Evolutionary conservation across 164 flowering plant species (phyloP).

Genomic region (Santalum album): DNA sequence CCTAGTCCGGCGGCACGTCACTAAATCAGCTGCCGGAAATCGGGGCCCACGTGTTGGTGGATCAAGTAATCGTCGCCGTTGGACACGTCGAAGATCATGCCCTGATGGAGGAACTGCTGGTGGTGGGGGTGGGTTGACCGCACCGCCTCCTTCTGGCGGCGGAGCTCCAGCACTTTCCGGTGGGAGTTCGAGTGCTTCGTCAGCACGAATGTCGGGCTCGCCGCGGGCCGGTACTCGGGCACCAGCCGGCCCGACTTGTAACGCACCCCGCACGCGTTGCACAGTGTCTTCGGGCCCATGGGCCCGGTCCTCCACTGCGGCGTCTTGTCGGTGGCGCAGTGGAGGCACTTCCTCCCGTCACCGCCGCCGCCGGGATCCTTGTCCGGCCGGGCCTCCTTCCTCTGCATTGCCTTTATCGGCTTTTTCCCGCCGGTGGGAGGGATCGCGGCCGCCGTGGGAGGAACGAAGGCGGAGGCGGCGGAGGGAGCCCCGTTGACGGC

Average conservation of each 20-base stretch:
- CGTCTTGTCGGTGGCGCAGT: slow-evolving; percentile 44
- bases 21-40: slow-evolving; percentile 36
- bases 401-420: slow-evolving; percentile 11
- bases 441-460: slow-evolving; percentile 10
- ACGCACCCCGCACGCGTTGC: slow-evolving; percentile 47
- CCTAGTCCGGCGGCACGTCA: neutral
- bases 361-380: slow-evolving; percentile 1
- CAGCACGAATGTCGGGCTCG: slow-evolving; percentile 42
- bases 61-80: slow-evolving; percentile 57
- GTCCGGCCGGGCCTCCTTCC: slow-evolving; percentile 11
- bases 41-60: slow-evolving; percentile 53
- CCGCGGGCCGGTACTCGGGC: slow-evolving; percentile 46
- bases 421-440: slow-evolving; percentile 17
- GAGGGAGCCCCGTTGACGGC: slow-evolving; percentile 18
- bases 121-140: slow-evolving; percentile 16
- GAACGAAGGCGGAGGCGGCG: slow-evolving; percentile 18
- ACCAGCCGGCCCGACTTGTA: slow-evolving; percentile 41
- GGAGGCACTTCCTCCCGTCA: slow-evolving; percentile 35
- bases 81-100: slow-evolving; percentile 23
- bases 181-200: slow-evolving; percentile 49
- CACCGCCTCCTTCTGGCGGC: slow-evolving; percentile 38
- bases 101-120: slow-evolving; percentile 17
- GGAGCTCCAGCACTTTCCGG: slow-evolving; percentile 48
- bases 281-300: slow-evolving; percentile 45
- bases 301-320: slow-evolving; percentile 60